Percentiles rank a stretch among this genome's conserved stretches.
These are phyloP conservation scores for Ophiostoma pallidulum DNA, from an alignment of 2,329 filamentous ascomycete genomes.

Conservation along the genomic window DNA sequence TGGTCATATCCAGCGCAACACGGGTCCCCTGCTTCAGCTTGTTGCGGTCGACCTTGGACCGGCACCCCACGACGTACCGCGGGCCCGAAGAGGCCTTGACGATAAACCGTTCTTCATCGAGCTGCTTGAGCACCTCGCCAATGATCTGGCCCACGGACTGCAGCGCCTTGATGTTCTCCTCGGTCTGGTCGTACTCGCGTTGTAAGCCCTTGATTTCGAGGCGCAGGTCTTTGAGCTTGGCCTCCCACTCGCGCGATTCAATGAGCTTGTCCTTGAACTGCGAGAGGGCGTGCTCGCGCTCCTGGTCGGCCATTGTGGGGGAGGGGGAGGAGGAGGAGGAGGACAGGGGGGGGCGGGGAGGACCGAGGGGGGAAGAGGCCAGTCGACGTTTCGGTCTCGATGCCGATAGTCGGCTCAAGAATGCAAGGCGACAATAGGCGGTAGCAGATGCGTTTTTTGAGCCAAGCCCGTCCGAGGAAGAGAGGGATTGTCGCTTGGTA, in stretches of 20 bases:
- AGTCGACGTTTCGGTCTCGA: too few species aligned
- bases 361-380: not conserved
- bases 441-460: too few species aligned
- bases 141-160: conserved; percentile 99
- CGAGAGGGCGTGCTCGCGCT: conserved; percentile 61
- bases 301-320: conserved; percentile 35
- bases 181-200: conserved; percentile 90
- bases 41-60: conserved; percentile 93
- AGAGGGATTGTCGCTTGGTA: too few species aligned
- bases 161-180: conserved; percentile 98
- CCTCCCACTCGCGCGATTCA: conserved; percentile 97
- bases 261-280: conserved; percentile 74
- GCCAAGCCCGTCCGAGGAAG: too few species aligned
- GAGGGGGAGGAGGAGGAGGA: not conserved
- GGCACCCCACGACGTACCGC: conserved; percentile 94
- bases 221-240: conserved; percentile 88
- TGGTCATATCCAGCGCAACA: conserved; percentile 98
- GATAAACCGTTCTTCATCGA: conserved; percentile 98
- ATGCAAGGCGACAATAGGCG: too few species aligned
- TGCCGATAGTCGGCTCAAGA: too few species aligned
- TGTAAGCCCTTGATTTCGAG: conserved; percentile 94
- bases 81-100: conserved; percentile 97
- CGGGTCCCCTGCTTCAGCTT: conserved; percentile 98
- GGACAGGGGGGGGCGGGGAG: not conserved
- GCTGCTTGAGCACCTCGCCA: conserved; percentile 95